phyloP scores from a whole-genome alignment of 2,329 filamentous ascomycete species.

The Diaporthe eres region DNA sequence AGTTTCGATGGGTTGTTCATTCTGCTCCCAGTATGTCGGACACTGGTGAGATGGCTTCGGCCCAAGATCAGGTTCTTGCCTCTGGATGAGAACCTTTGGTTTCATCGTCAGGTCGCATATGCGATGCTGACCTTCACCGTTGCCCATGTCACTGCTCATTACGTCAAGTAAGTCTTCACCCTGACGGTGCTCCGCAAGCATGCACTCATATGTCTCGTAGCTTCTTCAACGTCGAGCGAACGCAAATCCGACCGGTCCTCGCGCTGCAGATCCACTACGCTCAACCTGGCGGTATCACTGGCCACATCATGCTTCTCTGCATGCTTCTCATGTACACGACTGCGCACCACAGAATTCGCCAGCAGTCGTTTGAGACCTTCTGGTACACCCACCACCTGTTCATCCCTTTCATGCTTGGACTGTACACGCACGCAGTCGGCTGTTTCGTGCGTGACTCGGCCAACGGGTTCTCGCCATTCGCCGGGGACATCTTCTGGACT shows the following conservation, averaged over 20 bases:
- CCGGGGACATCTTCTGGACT: constrained; percentile 84
- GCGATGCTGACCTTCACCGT: constrained; percentile 86
- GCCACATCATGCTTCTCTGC: constrained; percentile 98
- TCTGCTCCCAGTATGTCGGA: constrained; percentile 94
- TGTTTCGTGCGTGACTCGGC: constrained; percentile 94
- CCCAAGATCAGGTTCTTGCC: constrained; percentile 91
- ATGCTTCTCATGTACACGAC: constrained; percentile 99
- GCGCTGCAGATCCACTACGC: constrained; percentile 94
- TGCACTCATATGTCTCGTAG: constrained; percentile 55
- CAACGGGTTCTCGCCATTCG: constrained; percentile 84
- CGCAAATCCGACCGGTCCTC: constrained; percentile 82
- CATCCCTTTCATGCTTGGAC: constrained; percentile 90
- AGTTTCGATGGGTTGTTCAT: constrained; percentile 90
- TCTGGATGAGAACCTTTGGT: constrained; percentile 97
- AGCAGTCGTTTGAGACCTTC: constrained; percentile 98
- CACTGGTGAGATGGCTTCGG: constrained; percentile 84
- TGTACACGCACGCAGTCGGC: constrained; percentile 96
- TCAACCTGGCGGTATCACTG: constrained; percentile 91
- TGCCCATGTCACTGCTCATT: constrained; percentile 84
- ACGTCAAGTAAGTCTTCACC: constrained; percentile 82
- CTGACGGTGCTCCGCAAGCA: not conserved
- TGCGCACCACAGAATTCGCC: constrained; percentile 91
- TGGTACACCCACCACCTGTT: constrained; percentile 99
- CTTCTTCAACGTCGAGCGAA: constrained; percentile 95
- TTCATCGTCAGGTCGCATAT: constrained; percentile 96